Base-by-base conservation (phyloP, 257 asterid species). In the Capsicum chinense region DNA sequence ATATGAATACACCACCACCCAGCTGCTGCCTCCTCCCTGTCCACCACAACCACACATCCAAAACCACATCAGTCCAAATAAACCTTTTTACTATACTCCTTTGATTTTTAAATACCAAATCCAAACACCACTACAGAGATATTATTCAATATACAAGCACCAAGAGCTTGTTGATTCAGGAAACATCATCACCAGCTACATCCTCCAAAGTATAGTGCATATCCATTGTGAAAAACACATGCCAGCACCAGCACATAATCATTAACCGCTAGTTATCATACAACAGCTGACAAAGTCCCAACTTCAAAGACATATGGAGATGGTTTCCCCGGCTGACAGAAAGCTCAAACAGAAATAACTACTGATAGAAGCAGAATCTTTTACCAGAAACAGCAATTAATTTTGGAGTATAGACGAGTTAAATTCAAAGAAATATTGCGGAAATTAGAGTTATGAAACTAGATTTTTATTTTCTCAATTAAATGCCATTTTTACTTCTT, bases 31-130 rank as follows among this genome's bases (percentile, higher is more conserved):
- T 88, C 93, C 95, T 90, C 92, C 98, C 99, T 95, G 99, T 91
- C 97, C 99, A 95, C 98, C 95, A 95, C 92, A 94, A 93, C 95
- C 95, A 94, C 92, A 92, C 91, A 95, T 87, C 95, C 91, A 92
- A 91, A 85, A 90, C 97, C 94, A 91, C 67, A 89, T 92, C 97
- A 92, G 91, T 85, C 93, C 97, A 91, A 84, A 84, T 86, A 81
- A 87, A 85, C 88, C 92, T 85, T 64, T 84, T 64, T 84, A 88
- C 90, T 83, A 81, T 60, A 83, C 83, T 91, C 84, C 90, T 89
- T 84, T 74, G 83, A 86, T 79, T 84, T 84, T 87, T 76, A 60
- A 86, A 83, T 89, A 89, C 95, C 97, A 91, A 79, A 86, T 70
- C 89, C 91, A 91, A 80, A 85, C 88, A 86, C 81, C 81, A 50